Conservation (phyloP, 176 grass and related monocot genomes). For the Tillandsia leiboldiana region DNA sequence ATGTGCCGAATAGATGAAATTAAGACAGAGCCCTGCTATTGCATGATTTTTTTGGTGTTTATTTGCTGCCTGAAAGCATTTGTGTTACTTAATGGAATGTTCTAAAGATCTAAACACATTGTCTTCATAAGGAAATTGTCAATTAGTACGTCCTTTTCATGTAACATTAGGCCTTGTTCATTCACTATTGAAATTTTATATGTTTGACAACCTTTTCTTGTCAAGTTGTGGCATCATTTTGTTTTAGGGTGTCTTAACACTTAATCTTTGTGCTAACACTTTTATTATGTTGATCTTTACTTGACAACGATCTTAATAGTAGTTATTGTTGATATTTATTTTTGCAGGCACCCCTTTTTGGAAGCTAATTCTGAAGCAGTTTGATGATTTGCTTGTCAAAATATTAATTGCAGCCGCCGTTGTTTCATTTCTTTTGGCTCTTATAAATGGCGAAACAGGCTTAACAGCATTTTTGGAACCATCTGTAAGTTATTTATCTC, state of each 20-base stretch:
- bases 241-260: background rate
- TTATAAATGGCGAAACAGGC: slow-evolving; percentile 89
- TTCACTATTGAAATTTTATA: too few species aligned
- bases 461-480: slow-evolving; percentile 86
- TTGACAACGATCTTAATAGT: background rate
- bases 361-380: slow-evolving; percentile 97
- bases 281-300: background rate
- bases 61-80: too few species aligned
- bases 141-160: too few species aligned
- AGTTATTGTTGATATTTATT: background rate
- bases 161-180: too few species aligned
- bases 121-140: too few species aligned
- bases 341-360: slow-evolving; percentile 75
- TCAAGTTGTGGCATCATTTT: background rate
- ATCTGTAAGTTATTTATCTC: slow-evolving; percentile 51
- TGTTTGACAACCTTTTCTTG: too few species aligned
- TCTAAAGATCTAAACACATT: too few species aligned
- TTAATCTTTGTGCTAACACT: background rate
- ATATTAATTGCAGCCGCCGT: slow-evolving; percentile 93
- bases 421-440: slow-evolving; percentile 84
- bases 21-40: too few species aligned
- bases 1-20: too few species aligned
- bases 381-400: slow-evolving; percentile 99
- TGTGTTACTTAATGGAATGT: too few species aligned
- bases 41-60: too few species aligned